Base-by-base conservation (phyloP, 495 filamentous ascomycete genomes). In the Peziza echinospora region DNA sequence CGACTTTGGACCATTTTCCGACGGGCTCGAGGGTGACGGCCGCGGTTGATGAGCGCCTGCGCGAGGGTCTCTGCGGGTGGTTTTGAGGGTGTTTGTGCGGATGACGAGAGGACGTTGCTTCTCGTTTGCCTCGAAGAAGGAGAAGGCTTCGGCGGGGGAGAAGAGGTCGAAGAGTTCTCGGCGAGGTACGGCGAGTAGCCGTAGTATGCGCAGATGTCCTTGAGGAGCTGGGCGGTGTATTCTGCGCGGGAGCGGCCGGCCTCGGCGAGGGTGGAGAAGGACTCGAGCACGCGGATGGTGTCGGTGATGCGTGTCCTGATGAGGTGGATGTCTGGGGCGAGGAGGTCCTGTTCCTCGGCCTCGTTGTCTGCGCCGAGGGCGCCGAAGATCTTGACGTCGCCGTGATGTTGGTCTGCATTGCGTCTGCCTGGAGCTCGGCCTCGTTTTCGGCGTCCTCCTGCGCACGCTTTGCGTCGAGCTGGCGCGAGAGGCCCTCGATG, bases 41-140 rank as follows among this genome's bases (percentile, higher is more conserved):
- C 89, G 44, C 89, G 84, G 66, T 93, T 94, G 69, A 97, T 97
- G 30, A 97, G 71, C 2, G 84, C 74, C 60, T 94, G 86, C 23
- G 89, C 89, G 21, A 97, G 75, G n/a, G 40, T 91, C 83, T 53
- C 89, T 72, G 48, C 89, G 78, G 62, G 87, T 83, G 8, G 91
- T 94, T 47, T 82, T 79, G 40, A 97, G 72, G 5, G 89, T 96
- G 60, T 97, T 97, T 43, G 89, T 94, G 63, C 89, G 81, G 47
- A 75, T 70, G 24, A 86, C 80, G 41, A 94, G 74, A 1, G 87
- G 87, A 42, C 87, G 77, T 17, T 80, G 71, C 21, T 80, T 84
- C 64, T 97, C 89, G 72, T 97, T 97, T 40, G 86, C 86, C 62
- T 97, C 89, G 64, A 97, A 97, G 64, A 97, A 97, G 5, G 85